Base-by-base conservation (phyloP, 2,329 filamentous ascomycete genomes). In the Aspergillus sp. region DNA sequence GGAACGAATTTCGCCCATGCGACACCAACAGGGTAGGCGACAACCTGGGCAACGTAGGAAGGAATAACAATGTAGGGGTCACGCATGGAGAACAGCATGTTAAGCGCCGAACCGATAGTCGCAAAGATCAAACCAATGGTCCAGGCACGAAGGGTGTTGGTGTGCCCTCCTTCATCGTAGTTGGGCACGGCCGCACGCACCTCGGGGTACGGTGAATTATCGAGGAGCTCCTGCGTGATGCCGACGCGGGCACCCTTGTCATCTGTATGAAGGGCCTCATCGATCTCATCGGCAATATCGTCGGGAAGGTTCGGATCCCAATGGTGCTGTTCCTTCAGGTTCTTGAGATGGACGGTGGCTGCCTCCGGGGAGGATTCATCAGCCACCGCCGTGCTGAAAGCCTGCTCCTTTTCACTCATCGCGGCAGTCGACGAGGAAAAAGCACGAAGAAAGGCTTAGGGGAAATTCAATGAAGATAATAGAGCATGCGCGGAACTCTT, bases 181-280 rank as follows among this genome's bases (percentile, higher is more conserved):
- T 89, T 89, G 62, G 84, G 79, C 17, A 89, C 87, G 17, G 87
- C 85, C 25, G 87, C 84, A 66, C 87, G 85, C 32, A 89, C 87
- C 76, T 89, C 87, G 39, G 86, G 85, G 69, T 89, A 89, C 2
- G 87, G 87, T 51, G 87, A 89, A 72, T 89, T 86, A 59, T 89
- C 86, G 70, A 88, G 81, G 68, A 87, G 79, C 60, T 85, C 83
- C 66, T 84, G 81, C 67, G 87, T 84, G 65, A 88, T 81, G 61
- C 82, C 81, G 53, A 84, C 74, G 57, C 84, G 84, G 71, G 84
- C 83, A 66, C 83, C 84, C 64, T 81, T 78, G 72, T 87, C 84
- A 60, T 81, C 79, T 2, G 81, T 81, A 45, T 81, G 76, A 49
- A 87, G 79, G 28, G 82, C 85, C 48, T 83, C 80, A 60, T 88